Percentiles rank a stretch among this genome's conserved stretches.
phyloP scores from a whole-genome alignment of 306 rosid genomes.

The Rosa persica region DNA sequence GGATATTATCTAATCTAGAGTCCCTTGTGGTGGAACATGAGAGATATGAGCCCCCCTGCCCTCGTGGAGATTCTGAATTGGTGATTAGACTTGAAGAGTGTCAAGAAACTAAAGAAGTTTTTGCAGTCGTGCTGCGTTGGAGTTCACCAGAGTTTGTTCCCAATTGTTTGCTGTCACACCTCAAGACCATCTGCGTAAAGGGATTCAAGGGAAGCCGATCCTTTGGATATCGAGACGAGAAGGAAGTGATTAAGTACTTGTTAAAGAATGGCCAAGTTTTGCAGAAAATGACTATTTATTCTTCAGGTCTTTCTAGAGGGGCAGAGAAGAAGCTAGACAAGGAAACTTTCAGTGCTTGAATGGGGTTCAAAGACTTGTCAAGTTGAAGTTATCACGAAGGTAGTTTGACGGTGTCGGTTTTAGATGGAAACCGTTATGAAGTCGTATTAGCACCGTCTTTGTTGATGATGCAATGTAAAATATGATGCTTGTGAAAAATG shows the following conservation, averaged over 20 bases:
- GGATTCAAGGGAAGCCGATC: not conserved
- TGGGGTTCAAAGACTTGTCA: not conserved
- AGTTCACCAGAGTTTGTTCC: not conserved
- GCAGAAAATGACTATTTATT: not conserved
- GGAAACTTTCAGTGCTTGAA: not conserved
- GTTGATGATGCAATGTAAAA: not conserved
- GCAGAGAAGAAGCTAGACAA: not conserved
- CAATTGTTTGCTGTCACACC: not conserved
- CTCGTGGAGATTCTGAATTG: not conserved
- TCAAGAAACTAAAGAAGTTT: not conserved
- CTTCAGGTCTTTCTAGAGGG: not conserved
- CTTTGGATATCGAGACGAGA: not conserved
- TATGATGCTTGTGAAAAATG: not conserved
- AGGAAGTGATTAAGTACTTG: not conserved
- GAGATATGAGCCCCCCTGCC: not conserved
- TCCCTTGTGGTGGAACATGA: not conserved
- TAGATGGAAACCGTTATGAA: not conserved
- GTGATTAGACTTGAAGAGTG: not conserved
- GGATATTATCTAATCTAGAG: not conserved
- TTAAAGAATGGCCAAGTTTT: not conserved
- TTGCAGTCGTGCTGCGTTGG: not conserved
- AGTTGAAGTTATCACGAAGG: not conserved
- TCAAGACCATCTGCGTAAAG: slow-evolving; percentile 5
- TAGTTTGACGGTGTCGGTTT: too few species aligned
- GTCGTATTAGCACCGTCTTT: too few species aligned